phyloP scores from a whole-genome alignment of 768 basidiomycete species.

The Naganishia onofrii region DNA sequence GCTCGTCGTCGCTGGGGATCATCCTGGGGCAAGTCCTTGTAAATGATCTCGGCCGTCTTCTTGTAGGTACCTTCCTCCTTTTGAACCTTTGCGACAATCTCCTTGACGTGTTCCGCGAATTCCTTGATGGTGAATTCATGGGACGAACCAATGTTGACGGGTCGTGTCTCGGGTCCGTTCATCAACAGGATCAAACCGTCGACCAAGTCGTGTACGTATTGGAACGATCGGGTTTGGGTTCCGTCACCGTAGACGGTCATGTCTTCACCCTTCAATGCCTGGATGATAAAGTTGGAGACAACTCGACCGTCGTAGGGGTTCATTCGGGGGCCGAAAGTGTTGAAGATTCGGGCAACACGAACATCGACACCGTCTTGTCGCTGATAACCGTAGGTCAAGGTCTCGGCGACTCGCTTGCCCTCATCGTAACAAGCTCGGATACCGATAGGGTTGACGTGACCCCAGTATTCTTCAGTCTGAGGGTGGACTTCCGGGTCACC shows the following conservation, averaged over 20 bases:
- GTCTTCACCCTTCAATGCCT: constrained; percentile 91
- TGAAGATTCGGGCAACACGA: constrained; percentile 97
- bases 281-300: constrained; percentile 98
- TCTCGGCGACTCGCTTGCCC: constrained; percentile 98
- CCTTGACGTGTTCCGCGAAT: constrained; percentile 87
- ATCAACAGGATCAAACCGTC: constrained; percentile 70
- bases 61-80: constrained; percentile 58
- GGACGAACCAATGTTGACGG: constrained; percentile 92
- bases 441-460: constrained; percentile 96
- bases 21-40: constrained; percentile 79
- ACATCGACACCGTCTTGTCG: constrained; percentile 93
- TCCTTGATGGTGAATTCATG: constrained; percentile 95
- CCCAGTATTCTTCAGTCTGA: constrained; percentile 95
- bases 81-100: constrained; percentile 90
- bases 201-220: constrained; percentile 92
- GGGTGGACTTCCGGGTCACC: constrained; percentile 98
- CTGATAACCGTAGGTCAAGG: constrained; percentile 92
- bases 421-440: constrained; percentile 99
- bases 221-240: constrained; percentile 89
- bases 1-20: constrained; percentile 93
- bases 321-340: constrained; percentile 60
- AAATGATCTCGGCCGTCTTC: constrained; percentile 56
- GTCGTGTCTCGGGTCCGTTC: constrained; percentile 89
- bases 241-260: constrained; percentile 97
- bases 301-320: constrained; percentile 96